Conservation (phyloP, 441 rosid genomes). For the Corymbia calophylla region DNA sequence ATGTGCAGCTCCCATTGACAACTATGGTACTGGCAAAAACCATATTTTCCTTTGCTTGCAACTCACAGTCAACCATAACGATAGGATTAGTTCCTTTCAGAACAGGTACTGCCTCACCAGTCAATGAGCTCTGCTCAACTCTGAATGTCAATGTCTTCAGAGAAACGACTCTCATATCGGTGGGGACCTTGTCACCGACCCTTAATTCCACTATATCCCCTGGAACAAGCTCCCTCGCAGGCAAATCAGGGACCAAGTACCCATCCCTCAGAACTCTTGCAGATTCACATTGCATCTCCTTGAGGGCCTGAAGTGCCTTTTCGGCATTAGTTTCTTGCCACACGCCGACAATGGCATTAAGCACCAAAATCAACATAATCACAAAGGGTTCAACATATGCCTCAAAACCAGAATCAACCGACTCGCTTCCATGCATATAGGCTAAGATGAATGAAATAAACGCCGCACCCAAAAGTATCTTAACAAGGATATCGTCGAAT, state of each 20-base stretch:
- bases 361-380: constrained; percentile 57
- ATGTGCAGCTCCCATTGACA: constrained; percentile 73
- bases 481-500: constrained; percentile 81
- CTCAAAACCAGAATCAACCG: constrained; percentile 49
- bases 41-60: constrained; percentile 83
- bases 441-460: constrained; percentile 73
- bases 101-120: constrained; percentile 92
- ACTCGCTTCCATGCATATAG: constrained; percentile 44
- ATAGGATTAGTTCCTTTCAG: constrained; percentile 49
- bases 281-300: constrained; percentile 84
- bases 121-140: constrained; percentile 86
- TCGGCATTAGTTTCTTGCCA: constrained; percentile 96
- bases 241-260: constrained; percentile 43
- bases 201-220: constrained; percentile 81
- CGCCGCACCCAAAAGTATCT: constrained; percentile 82
- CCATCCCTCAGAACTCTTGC: constrained; percentile 78
- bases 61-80: constrained; percentile 50
- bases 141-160: constrained; percentile 75
- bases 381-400: constrained; percentile 86
- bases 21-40: constrained; percentile 81
- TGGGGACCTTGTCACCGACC: constrained; percentile 87
- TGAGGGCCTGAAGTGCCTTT: constrained; percentile 85
- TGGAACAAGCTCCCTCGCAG: constrained; percentile 82
- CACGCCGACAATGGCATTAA: constrained; percentile 83
- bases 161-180: constrained; percentile 70